A percentile compares a stretch with the other conserved stretches of the same genome.
These are phyloP conservation scores for Hypoxylon sp. DNA, from an alignment of 2,329 filamentous ascomycete genomes.

Conservation along the genomic window DNA sequence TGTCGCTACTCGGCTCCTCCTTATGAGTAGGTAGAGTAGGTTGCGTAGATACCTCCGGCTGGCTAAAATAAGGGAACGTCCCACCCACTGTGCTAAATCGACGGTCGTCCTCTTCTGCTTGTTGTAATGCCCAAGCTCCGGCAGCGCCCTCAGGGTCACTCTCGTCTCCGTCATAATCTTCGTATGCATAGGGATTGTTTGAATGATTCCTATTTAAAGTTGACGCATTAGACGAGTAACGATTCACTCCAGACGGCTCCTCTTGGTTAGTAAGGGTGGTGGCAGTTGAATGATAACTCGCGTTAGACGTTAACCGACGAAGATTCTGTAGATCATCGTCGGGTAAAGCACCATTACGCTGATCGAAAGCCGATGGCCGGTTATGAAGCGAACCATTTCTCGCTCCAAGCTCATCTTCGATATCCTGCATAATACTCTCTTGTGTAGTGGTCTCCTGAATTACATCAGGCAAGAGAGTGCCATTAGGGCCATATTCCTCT, in stretches of 20 bases:
- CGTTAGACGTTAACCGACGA: constrained; percentile 57
- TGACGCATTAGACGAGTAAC: constrained; percentile 61
- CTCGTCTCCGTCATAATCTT: constrained; percentile 74
- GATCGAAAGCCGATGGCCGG: constrained; percentile 56
- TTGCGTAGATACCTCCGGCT: constrained; percentile 54
- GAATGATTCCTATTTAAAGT: constrained; percentile 57
- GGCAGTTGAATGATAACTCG: constrained; percentile 65
- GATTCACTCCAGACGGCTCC: constrained; percentile 57
- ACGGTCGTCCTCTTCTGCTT: constrained; percentile 84
- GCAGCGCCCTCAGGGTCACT: constrained; percentile 91
- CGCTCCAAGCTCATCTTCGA: constrained; percentile 68
- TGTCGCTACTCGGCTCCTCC: constrained; percentile 76
- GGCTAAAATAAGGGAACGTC: constrained; percentile 65
- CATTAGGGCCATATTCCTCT: constrained; percentile 60
- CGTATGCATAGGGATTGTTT: constrained; percentile 55
- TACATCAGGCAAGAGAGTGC: constrained; percentile 53
- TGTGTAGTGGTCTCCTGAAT: constrained; percentile 61
- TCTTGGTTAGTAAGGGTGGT: constrained; percentile 61
- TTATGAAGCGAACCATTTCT: constrained; percentile 58
- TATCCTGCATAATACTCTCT: constrained; percentile 71
- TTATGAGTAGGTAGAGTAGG: constrained; percentile 62
- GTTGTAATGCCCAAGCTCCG: constrained; percentile 85
- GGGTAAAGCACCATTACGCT: constrained; percentile 63
- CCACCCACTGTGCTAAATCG: constrained; percentile 67
- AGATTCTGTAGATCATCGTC: constrained; percentile 64